Evolutionary conservation across 306 rosid species (phyloP).

Genomic region (Cotoneaster glaucophyllus): DNA sequence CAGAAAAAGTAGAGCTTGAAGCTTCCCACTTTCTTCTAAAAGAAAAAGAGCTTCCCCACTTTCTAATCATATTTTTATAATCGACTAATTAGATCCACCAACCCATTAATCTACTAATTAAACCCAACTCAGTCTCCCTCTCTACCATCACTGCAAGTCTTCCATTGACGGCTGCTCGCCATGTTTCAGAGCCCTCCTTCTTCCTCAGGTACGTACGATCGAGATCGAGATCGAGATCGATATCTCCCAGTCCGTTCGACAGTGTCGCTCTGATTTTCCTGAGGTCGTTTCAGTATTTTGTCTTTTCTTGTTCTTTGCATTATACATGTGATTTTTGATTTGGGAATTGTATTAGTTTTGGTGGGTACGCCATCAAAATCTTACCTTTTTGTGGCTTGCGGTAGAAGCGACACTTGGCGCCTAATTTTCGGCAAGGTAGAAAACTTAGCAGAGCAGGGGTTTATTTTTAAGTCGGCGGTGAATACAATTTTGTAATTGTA

Average conservation of each 20-base stretch:
- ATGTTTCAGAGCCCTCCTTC: neutral
- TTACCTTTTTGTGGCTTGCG: neutral
- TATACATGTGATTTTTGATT: neutral
- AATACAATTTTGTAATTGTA: neutral
- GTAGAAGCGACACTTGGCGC: neutral
- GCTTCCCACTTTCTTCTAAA: neutral
- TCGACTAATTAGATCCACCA: neutral
- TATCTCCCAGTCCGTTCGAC: neutral
- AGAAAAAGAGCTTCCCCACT: neutral
- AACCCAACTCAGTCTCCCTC: too few species aligned
- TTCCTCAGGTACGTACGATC: neutral
- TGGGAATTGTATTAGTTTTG: neutral
- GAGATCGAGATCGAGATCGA: neutral
- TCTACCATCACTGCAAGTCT: neutral
- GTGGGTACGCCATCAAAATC: neutral
- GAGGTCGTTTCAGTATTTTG: too few species aligned
- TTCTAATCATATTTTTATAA: neutral
- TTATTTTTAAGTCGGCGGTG: slow-evolving; percentile 30
- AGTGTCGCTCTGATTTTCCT: neutral
- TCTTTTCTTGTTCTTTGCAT: neutral
- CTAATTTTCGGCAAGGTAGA: neutral
- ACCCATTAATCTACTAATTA: too few species aligned
- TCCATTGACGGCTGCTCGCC: neutral
- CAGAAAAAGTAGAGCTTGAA: neutral
- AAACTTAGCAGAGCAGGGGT: neutral